These are phyloP conservation scores for Apostasia shenzhenica DNA, from an alignment of 106 monocot genomes.

Conservation along the genomic window DNA sequence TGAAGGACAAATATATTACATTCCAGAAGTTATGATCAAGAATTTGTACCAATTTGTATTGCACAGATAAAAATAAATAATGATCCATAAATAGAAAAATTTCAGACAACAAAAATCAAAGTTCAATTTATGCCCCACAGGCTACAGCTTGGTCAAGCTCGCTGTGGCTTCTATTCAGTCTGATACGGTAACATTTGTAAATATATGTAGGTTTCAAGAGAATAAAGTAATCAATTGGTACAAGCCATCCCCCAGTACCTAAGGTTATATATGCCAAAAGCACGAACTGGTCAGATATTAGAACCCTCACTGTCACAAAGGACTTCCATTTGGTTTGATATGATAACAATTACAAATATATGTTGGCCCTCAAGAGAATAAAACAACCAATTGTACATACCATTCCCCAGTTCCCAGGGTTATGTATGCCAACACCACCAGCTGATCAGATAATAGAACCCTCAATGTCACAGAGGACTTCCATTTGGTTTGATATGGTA, in stretches of 20 bases:
- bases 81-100: background rate
- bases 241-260: slow-evolving; percentile 97
- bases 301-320: slow-evolving; percentile 43
- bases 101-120: background rate
- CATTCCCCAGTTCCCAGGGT: slow-evolving; percentile 99
- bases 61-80: background rate
- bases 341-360: too few species aligned
- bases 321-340: too few species aligned
- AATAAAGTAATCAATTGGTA: background rate
- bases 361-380: too few species aligned
- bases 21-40: background rate
- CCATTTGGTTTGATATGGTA: slow-evolving; percentile 23
- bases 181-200: too few species aligned
- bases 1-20: background rate
- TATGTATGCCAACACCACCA: slow-evolving; percentile 84
- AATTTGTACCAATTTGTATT: too few species aligned
- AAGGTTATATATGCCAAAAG: slow-evolving; percentile 94
- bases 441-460: slow-evolving; percentile 56
- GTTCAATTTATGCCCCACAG: background rate
- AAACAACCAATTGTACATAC: slow-evolving; percentile 21
- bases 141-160: too few species aligned
- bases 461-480: slow-evolving; percentile 52
- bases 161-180: too few species aligned
- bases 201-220: too few species aligned
- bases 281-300: slow-evolving; percentile 58